These are phyloP conservation scores for Bimuria novae-zelandiae DNA, from an alignment of 2,329 filamentous ascomycete genomes.

Conservation along the genomic window DNA sequence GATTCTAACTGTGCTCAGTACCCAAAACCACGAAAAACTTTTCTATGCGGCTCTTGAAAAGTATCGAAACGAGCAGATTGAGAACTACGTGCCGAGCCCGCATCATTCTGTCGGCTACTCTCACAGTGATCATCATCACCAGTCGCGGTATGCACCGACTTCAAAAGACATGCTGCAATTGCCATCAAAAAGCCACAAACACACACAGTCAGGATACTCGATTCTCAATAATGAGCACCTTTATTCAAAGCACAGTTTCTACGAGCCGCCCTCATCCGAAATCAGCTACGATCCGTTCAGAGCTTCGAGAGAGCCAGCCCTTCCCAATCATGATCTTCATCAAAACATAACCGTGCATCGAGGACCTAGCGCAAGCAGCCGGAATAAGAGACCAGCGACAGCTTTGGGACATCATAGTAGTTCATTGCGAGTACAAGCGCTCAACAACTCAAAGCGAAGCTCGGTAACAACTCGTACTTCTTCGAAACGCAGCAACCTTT, in stretches of 20 bases:
- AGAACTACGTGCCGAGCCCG: conserved; percentile 78
- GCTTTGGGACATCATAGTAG: conserved; percentile 47
- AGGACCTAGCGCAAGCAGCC: conserved; percentile 40
- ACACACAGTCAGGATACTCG: conserved; percentile 60
- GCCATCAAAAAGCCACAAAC: conserved; percentile 44
- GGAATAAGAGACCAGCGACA: conserved; percentile 43
- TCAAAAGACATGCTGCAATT: conserved; percentile 40
- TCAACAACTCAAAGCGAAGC: conserved; percentile 39
- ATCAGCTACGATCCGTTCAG: conserved; percentile 85
- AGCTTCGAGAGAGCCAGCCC: conserved; percentile 63
- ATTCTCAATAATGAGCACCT: conserved; percentile 61
- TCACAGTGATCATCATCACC: conserved; percentile 79
- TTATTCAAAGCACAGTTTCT: conserved; percentile 54
- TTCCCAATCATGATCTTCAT: conserved; percentile 59
- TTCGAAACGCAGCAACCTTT: conserved; percentile 39
- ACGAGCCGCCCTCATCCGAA: conserved; percentile 54
- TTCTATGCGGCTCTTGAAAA: conserved; percentile 86
- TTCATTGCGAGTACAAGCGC: conserved; percentile 49
- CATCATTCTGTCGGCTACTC: conserved; percentile 71
- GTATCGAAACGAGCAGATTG: conserved; percentile 81
- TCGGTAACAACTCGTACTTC: conserved; percentile 39
- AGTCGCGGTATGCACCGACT: conserved; percentile 29
- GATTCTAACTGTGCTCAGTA: conserved; percentile 43
- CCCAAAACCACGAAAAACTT: conserved; percentile 85
- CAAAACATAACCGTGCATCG: conserved; percentile 73